These are phyloP conservation scores for Fusarium annulatum DNA, from an alignment of 2,329 filamentous ascomycete species.

Conservation along the genomic window DNA sequence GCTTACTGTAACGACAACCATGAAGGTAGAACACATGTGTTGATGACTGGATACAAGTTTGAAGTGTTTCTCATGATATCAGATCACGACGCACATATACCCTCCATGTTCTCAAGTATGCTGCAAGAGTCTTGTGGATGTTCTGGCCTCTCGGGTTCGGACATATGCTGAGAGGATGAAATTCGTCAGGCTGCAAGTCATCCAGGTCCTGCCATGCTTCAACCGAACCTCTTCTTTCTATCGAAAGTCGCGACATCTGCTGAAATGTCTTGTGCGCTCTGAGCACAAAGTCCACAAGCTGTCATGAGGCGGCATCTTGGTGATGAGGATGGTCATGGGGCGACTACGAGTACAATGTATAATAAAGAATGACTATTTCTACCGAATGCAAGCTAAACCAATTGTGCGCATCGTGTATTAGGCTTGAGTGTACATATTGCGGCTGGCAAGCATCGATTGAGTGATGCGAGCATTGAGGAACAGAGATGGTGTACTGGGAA, in stretches of 20 bases:
- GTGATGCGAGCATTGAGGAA: background rate
- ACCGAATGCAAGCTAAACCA: rapidly evolving
- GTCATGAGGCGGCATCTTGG: background rate
- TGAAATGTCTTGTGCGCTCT: rapidly evolving
- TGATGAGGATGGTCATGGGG: background rate
- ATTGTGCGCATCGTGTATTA: rapidly evolving
- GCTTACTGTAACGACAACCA: background rate
- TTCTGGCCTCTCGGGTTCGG: background rate
- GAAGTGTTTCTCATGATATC: background rate
- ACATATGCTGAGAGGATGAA: background rate
- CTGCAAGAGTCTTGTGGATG: background rate
- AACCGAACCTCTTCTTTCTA: rapidly evolving
- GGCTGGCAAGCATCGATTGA: background rate
- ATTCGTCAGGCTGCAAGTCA: background rate
- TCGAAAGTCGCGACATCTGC: rapidly evolving
- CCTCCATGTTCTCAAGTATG: background rate
- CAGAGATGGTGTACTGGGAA: background rate
- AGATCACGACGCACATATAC: background rate
- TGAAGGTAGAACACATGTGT: background rate
- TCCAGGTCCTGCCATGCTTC: rapidly evolving
- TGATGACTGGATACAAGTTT: too few species aligned
- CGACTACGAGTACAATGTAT: background rate
- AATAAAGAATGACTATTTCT: rapidly evolving
- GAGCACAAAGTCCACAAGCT: background rate
- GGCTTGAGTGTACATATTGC: rapidly evolving